Evolutionary conservation across 1,284 basidiomycete species (phyloP).

Genomic region (Ustilago xerochloae): DNA sequence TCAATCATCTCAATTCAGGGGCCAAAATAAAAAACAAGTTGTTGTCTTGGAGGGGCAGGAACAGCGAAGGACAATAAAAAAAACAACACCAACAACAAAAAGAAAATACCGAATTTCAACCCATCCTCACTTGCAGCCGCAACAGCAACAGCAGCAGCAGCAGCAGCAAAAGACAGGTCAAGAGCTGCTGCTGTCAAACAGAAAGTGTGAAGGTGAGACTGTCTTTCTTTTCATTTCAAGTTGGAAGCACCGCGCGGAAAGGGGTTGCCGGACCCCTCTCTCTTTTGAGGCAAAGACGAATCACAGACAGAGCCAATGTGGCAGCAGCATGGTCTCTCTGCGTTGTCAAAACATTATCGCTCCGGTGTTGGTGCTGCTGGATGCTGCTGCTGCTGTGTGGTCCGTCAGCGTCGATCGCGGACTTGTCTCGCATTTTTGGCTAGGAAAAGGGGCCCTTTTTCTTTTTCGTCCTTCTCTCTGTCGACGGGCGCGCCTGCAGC

Average conservation of each 20-base stretch:
- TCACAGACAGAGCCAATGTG: background rate
- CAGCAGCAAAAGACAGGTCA: too few species aligned
- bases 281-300: background rate
- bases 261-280: conserved; percentile 9
- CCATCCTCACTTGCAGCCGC: background rate
- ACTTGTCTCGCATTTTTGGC: background rate
- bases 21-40: background rate
- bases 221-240: too few species aligned
- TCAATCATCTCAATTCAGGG: conserved; percentile 2
- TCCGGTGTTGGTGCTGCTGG: background rate
- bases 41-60: background rate
- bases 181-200: conserved; percentile 10
- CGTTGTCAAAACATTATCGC: background rate
- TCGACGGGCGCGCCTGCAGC: background rate
- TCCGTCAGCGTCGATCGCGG: conserved; percentile 6
- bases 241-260: conserved; percentile 1
- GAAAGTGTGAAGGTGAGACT: background rate
- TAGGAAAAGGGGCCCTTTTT: background rate
- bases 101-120: background rate
- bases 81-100: background rate
- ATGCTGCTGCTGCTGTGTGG: background rate
- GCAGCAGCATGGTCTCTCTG: background rate
- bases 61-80: background rate
- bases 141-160: background rate
- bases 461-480: background rate